Base-by-base conservation (phyloP, 1,139 yeast species). In the Yamadazyma aaseri region DNA sequence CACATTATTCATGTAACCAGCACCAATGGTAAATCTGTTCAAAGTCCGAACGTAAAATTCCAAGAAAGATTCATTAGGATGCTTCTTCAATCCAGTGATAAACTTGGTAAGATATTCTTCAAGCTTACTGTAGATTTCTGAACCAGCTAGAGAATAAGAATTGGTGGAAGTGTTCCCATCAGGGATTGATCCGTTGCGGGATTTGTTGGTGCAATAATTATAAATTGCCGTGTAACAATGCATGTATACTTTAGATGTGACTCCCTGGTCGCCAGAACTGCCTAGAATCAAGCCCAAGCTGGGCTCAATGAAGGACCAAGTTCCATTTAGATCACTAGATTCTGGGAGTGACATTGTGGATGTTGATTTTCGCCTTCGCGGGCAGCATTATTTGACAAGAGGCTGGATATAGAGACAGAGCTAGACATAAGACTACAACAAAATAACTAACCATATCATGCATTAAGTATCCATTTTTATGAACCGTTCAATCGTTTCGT, bases 1-100 rank as follows among this genome's bases (percentile, higher is more conserved):
- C 18, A 94, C 94, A 58, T 94, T 95, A 59, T 89, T 89, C 60
- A 94, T 65, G 58, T 87, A 86, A 13, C 90, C 85, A 1, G 97
- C 95, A 25, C 98, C 98, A 38, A 86, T 79, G 23, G 95, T 81
- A 56, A 77, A 94, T 42, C 97, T 73, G 42, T 82, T 80, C 97
- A 97, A 94, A 45, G 84, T 78, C 49, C 79, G 71, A 31, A 87
- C 95, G 55, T 94, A 94, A 54, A 86, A 90, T 46, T 81, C 84
- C 47, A 94, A 67, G 50, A 90, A 83, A 4, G 81, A 65, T 55
- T 87, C 96, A 41, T 74, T 72, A 7, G 73, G 69, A 29, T 60
- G 69, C 44, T 72, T 58, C 38, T 71, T 61, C 40, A 81, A 63
- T 26, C 67, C 63, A 17, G 66, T 56, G 35, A 92, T 74, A 54